Base-by-base conservation (phyloP, 1,139 yeast genomes). In the Kurtzmaniella natalensis region DNA sequence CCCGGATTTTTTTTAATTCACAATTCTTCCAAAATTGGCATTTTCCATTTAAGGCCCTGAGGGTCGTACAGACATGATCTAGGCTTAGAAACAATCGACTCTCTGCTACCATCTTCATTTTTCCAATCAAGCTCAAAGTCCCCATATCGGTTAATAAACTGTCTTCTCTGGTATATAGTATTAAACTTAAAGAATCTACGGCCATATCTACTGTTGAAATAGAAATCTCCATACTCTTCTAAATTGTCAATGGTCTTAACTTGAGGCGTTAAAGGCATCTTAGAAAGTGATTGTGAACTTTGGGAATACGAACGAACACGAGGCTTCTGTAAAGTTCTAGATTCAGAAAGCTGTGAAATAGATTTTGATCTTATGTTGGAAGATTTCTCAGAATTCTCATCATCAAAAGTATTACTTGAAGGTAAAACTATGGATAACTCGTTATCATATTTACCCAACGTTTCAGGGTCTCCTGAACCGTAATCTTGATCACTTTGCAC, bases 31-130 rank as follows among this genome's bases (percentile, higher is more conserved):
- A 71, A 42, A 3, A 72, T 64, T 2, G 76, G 72, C 39, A 74
- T 64, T 40, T 72, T 72, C 78, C 79, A 74, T 41, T 68, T 71
- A 25, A 73, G 47, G 1, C 78, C 78, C 31, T 61, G 59, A 31
- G 40, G 48, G 37, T 65, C 70, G 38, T 69, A 68, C 2, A 39
- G 24, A 41, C 72, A 68, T 4, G 46, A 42, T 25, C 48, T 42
- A 19, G 40, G 36, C 5, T 32, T 33, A 3, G 21, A 32, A 11
- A 10, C 35, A n/a, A 35, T 31, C 7, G 25, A 23, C 14, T 35
- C 38, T 26, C 29, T 26, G n/a, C 11, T 10, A 11, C 43, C 42
- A 31, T 45, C 37, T 10, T 33, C 36, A 25, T 45, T 47, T 17
- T 48, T 47, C 64, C 63, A 56, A 36, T 61, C 70, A 7, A 54